These are phyloP conservation scores for Volvox africanus DNA, from an alignment of 139 green algal genomes.

Conservation along the genomic window DNA sequence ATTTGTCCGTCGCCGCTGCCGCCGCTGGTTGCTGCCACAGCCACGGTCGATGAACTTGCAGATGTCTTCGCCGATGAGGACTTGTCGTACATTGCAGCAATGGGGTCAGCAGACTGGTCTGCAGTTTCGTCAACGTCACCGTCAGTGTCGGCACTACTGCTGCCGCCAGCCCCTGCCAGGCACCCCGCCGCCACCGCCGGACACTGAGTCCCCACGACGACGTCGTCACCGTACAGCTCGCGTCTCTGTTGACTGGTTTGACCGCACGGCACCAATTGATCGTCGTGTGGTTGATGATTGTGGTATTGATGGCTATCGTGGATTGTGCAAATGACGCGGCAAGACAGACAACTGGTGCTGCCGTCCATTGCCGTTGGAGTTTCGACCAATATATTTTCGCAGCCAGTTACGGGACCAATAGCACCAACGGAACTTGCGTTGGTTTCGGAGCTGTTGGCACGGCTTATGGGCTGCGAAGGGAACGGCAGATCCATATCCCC, in stretches of 20 bases:
- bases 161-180: too few species aligned
- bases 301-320: neutral
- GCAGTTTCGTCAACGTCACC: neutral
- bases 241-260: neutral
- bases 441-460: neutral
- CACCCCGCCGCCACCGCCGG: neutral
- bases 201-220: neutral
- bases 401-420: neutral
- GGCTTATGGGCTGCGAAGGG: neutral
- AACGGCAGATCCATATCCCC: neutral
- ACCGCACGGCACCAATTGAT: conserved; percentile 31
- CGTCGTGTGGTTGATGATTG: neutral
- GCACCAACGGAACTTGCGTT: neutral
- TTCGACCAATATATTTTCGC: neutral
- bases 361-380: neutral
- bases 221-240: conserved; percentile 21
- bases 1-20: too few species aligned
- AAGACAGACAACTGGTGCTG: neutral
- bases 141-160: neutral
- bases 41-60: too few species aligned
- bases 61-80: too few species aligned
- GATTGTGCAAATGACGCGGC: neutral
- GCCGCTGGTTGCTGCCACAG: too few species aligned
- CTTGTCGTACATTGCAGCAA: neutral
- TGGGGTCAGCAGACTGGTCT: neutral